Evolutionary conservation across 2,329 filamentous ascomycete genomes (phyloP).

Genomic region (Mycosphaerella sp.): DNA sequence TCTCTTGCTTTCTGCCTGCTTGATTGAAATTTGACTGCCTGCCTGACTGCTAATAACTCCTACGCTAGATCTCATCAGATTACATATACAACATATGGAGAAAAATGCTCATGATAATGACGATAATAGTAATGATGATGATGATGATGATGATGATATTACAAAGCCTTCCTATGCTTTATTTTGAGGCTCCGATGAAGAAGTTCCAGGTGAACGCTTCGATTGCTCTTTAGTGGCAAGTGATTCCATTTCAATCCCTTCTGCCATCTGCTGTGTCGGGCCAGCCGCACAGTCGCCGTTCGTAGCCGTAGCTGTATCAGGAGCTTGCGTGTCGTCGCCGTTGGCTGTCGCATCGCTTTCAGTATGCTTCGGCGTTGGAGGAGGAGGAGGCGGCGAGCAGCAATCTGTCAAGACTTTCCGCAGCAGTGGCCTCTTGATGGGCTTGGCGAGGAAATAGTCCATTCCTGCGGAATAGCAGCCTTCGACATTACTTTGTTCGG

Average conservation of each 20-base stretch:
- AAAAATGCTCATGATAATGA: background rate
- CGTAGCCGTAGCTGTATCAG: background rate
- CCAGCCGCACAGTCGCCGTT: background rate
- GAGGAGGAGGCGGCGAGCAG: constrained; percentile 41
- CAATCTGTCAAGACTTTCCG: constrained; percentile 79
- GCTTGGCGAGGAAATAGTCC: constrained; percentile 75
- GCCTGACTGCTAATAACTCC: too few species aligned
- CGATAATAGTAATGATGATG: too few species aligned
- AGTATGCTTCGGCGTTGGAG: background rate
- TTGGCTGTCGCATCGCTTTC: background rate
- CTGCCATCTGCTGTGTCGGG: background rate
- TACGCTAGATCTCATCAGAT: too few species aligned
- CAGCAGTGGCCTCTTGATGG: constrained; percentile 73
- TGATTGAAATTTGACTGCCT: too few species aligned
- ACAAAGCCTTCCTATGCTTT: too few species aligned
- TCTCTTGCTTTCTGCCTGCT: too few species aligned
- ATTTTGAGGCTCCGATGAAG: too few species aligned
- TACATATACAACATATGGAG: too few species aligned
- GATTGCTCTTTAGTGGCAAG: background rate
- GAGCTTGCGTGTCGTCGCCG: too few species aligned
- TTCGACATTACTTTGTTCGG: constrained; percentile 70
- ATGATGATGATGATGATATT: too few species aligned
- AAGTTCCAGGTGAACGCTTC: too few species aligned
- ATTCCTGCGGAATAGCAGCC: constrained; percentile 75
- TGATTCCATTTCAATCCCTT: background rate